A percentile compares a stretch with the other conserved stretches of the same genome.
Conservation (phyloP, 192 early-diverging fungal species). For the Jimgerdemannia flammicorona region DNA sequence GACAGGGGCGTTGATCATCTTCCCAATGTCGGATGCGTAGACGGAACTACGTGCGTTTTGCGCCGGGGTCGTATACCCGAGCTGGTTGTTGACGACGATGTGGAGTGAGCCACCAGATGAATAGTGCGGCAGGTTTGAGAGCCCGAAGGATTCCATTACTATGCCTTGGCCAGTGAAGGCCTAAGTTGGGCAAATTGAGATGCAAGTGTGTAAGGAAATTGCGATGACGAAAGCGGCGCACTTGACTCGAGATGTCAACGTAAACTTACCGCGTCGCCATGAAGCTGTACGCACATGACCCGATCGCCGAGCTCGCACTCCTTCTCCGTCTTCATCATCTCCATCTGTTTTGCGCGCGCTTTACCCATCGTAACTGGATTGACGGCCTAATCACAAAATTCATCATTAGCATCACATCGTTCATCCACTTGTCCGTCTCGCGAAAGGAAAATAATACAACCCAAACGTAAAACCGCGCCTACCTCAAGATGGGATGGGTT, state of each 20-base stretch:
- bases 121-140: slow-evolving; percentile 95
- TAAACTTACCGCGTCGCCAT: slow-evolving; percentile 84
- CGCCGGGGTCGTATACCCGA: slow-evolving; percentile 95
- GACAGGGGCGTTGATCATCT: slow-evolving; percentile 94
- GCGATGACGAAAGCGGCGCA: neutral
- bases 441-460: neutral
- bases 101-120: slow-evolving; percentile 94
- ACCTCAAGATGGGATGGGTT: slow-evolving; percentile 89
- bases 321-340: slow-evolving; percentile 53
- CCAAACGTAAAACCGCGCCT: neutral
- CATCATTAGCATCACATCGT: neutral
- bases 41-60: slow-evolving; percentile 89
- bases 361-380: slow-evolving; percentile 97
- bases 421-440: neutral
- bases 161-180: slow-evolving; percentile 87
- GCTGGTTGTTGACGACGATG: slow-evolving; percentile 97
- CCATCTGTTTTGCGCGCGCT: slow-evolving; percentile 89
- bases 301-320: slow-evolving; percentile 88
- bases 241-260: neutral
- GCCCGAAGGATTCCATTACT: slow-evolving; percentile 92
- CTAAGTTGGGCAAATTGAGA: slow-evolving; percentile 2
- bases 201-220: neutral
- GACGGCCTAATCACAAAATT: slow-evolving; percentile 54
- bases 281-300: slow-evolving; percentile 91
- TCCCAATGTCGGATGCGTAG: slow-evolving; percentile 93